Percentiles rank a stretch among this genome's conserved stretches.
Conservation (phyloP, 805 yeast genomes). For the Nakazawaea holstii region DNA sequence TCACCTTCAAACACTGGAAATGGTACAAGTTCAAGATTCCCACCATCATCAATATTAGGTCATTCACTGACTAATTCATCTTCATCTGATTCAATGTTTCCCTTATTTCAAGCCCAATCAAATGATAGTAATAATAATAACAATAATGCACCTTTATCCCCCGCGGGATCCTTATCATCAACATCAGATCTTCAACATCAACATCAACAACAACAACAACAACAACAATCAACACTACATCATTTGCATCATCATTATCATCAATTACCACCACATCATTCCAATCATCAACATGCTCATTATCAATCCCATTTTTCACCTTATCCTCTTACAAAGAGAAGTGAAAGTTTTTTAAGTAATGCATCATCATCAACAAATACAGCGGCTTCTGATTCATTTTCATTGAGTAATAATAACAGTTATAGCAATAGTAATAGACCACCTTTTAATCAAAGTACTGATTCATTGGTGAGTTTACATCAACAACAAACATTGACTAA, state of each 20-base stretch:
- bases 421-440: too few relatives aligned
- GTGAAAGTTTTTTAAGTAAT: conserved; percentile 5
- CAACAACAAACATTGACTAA: conserved; percentile 11
- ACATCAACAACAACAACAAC: neutral
- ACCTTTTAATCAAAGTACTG: conserved; percentile 5
- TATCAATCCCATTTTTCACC: conserved; percentile 7
- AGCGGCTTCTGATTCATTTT: too few relatives aligned
- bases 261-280: conserved; percentile 12
- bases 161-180: too few relatives aligned
- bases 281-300: conserved; percentile 5
- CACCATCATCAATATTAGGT: neutral
- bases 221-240: neutral
- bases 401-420: too few relatives aligned
- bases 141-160: conserved; percentile 1
- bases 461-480: conserved; percentile 9
- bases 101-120: conserved; percentile 5
- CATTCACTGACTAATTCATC: too few relatives aligned
- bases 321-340: conserved; percentile 6
- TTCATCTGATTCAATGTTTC: conserved; percentile 3
- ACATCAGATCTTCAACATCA: neutral
- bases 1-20: conserved; percentile 2
- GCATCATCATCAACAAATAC: conserved; percentile 4
- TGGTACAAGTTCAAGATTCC: neutral
- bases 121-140: too few relatives aligned
- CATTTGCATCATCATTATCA: conserved; percentile 9